Base-by-base conservation (phyloP, 2,329 filamentous ascomycete species). In the Grosmannia serpens region DNA sequence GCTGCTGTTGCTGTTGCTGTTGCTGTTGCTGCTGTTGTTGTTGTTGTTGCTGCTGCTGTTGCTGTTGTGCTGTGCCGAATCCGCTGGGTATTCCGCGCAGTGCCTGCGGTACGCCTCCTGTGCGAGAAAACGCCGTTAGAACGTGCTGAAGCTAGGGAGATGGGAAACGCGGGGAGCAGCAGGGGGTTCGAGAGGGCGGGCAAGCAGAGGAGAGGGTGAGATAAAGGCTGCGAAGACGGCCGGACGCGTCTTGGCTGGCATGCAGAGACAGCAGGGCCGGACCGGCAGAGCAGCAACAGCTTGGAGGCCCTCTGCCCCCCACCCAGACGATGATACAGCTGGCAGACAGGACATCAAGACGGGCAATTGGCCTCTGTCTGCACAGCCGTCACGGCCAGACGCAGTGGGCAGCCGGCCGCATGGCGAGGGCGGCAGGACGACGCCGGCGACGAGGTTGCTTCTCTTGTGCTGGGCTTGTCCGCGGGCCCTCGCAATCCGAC, bases 31-130 rank as follows among this genome's bases (percentile, higher is more conserved):
- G 35, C 15, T 38, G 35, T 15, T 38, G 35, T 17, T 38, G 35
- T 15, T 38, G 35, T 9, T 38, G 35, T 38, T 20, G 35, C 13
- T 35, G 33, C 8, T 35, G 33, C 15, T 38, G 35, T n/a, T 83
- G 81, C 31, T 33, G 31, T 33, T 33, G 31, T 33, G 82, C 81
- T 65, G 75, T 75, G 64, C 76, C 77, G 69, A 84, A 86, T 62
- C 78, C 79, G 65, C 76, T 77, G 57, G 82, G 82, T 72, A 86
- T 78, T 66, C 81, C 80, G 65, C 83, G 80, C 65, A 86, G 70
- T 67, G 80, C 75, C 72, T 84, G 83, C 65, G 81, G 82, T 74
- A 81, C 78, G 67, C 79, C 76, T 72, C 79, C 80, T 83, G 69
- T 44, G 55, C 59, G 49, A 58, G 66, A 58, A 58, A 62, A 9